Evolutionary conservation across 345 rosid genomes (phyloP).

Genomic region (Syzygium oleosum): DNA sequence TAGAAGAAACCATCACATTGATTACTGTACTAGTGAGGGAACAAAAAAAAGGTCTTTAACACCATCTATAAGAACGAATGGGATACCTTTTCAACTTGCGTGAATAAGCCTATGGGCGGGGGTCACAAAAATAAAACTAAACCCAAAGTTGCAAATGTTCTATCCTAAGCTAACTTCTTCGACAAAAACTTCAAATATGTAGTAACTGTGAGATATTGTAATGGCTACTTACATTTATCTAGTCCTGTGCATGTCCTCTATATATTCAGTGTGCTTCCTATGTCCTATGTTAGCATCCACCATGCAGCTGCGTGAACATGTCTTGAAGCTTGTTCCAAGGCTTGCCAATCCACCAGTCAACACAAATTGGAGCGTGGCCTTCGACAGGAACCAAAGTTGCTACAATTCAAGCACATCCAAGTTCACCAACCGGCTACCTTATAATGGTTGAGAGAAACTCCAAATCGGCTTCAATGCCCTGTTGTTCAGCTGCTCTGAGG

Average conservation of each 20-base stretch:
- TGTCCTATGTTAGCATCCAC: background rate
- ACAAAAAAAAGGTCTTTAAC: background rate
- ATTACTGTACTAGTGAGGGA: background rate
- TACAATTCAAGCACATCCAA: background rate
- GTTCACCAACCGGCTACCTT: background rate
- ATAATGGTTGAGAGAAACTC: background rate
- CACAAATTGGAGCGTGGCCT: background rate
- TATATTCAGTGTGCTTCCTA: background rate
- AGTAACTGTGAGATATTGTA: background rate
- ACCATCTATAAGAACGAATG: background rate
- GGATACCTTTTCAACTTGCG: background rate
- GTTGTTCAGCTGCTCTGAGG: constrained; percentile 45
- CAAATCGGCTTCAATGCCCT: constrained; percentile 37
- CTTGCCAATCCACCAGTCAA: background rate
- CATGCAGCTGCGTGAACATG: background rate
- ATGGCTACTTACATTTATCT: background rate
- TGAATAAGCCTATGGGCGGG: background rate
- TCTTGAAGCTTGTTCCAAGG: background rate
- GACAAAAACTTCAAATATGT: background rate
- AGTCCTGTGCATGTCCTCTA: background rate
- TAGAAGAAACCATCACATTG: background rate
- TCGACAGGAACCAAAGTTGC: background rate
- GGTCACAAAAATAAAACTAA: background rate
- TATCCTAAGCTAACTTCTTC: background rate
- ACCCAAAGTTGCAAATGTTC: background rate